Percentiles rank a stretch among this genome's conserved stretches.
Conservation (phyloP, 768 basidiomycete genomes). For the Psilocybe tampanensis region DNA sequence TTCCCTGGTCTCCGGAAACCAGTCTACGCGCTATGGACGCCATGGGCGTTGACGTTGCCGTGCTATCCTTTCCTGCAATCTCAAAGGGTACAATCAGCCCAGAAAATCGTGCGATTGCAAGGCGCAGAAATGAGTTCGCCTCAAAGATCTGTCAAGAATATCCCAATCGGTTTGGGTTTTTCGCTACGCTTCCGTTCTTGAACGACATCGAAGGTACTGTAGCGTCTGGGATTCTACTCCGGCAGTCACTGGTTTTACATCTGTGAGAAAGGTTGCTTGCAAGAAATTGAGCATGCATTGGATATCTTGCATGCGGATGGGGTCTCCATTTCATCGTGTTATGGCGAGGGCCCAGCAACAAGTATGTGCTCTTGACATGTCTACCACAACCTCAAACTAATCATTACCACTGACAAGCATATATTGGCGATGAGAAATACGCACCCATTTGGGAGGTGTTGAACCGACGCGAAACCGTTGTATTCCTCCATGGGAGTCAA, state of each 20-base stretch:
- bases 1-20: slow-evolving; percentile 64
- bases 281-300: slow-evolving; percentile 61
- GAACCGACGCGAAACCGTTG: slow-evolving; percentile 55
- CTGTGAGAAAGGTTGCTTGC: slow-evolving; percentile 47
- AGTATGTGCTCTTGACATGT: slow-evolving; percentile 39
- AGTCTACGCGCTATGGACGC: slow-evolving; percentile 68
- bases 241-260: too few relatives aligned
- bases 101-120: slow-evolving; percentile 42
- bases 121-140: slow-evolving; percentile 50
- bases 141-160: slow-evolving; percentile 49
- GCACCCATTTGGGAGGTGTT: slow-evolving; percentile 75
- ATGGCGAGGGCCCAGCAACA: slow-evolving; percentile 55
- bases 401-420: slow-evolving; percentile 41
- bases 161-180: slow-evolving; percentile 67
- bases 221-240: background rate
- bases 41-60: slow-evolving; percentile 56
- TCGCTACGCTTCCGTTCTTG: slow-evolving; percentile 64
- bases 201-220: slow-evolving; percentile 60
- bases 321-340: slow-evolving; percentile 67
- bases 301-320: slow-evolving; percentile 67
- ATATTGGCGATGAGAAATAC: slow-evolving; percentile 65
- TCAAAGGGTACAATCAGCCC: slow-evolving; percentile 37
- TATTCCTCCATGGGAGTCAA: slow-evolving; percentile 77
- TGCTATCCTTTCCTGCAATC: slow-evolving; percentile 69
- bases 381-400: background rate